Evolutionary conservation across 1,284 basidiomycete species (phyloP).

Genomic region (Heterobasidion irregulare): DNA sequence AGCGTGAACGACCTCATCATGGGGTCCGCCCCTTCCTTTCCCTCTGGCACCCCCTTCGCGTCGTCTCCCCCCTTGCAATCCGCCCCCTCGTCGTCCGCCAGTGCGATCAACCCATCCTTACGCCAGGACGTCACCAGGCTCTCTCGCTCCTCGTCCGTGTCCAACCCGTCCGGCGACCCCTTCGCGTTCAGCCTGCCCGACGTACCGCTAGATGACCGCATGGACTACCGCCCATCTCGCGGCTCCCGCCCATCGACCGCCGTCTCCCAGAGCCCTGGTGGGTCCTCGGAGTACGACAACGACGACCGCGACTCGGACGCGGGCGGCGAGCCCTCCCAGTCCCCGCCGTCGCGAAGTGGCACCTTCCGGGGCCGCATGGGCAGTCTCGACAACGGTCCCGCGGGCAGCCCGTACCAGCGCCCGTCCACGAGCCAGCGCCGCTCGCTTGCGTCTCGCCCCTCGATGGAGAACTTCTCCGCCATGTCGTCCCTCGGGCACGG

Average conservation of each 20-base stretch:
- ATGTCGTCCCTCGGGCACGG: constrained; percentile 24
- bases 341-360: constrained; percentile 5
- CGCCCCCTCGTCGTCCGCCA: neutral
- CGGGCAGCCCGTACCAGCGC: neutral
- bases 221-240: constrained; percentile 9
- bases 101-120: constrained; percentile 8
- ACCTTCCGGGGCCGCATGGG: constrained; percentile 16
- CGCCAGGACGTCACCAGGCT: constrained; percentile 30
- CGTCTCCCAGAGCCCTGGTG: constrained; percentile 19
- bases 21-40: neutral
- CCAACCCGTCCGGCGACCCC: constrained; percentile 31
- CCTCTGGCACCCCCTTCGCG: neutral
- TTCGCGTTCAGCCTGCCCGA: constrained; percentile 34
- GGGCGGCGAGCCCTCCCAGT: constrained; percentile 16
- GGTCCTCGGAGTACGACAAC: constrained; percentile 28
- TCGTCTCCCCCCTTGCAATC: neutral
- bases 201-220: constrained; percentile 14
- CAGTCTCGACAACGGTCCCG: constrained; percentile 11
- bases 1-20: constrained; percentile 9
- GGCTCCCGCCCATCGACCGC: constrained; percentile 21
- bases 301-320: constrained; percentile 19
- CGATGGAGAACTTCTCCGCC: constrained; percentile 20
- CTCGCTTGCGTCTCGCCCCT: constrained; percentile 15
- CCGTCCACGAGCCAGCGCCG: constrained; percentile 11
- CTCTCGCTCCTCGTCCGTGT: constrained; percentile 42